A percentile compares a stretch with the other conserved stretches of the same genome.
These are phyloP conservation scores for Xenosphaeropsis pyriputrescens DNA, from an alignment of 2,329 filamentous ascomycete species.

Conservation along the genomic window DNA sequence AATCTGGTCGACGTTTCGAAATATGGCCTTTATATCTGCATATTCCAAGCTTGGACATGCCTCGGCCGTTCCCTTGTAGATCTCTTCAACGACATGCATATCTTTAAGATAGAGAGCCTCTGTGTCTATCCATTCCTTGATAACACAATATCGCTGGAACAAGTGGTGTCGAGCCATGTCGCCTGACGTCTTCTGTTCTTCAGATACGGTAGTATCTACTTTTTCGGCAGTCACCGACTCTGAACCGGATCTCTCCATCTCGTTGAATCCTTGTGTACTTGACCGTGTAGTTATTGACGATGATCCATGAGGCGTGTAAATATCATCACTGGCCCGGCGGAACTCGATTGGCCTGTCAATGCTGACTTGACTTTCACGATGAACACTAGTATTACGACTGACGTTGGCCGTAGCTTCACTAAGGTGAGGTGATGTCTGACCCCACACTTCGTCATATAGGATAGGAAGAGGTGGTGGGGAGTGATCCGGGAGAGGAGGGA, in stretches of 20 bases:
- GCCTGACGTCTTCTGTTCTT: slow-evolving; percentile 25
- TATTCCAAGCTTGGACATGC: slow-evolving; percentile 65
- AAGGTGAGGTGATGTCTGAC: too few relatives aligned
- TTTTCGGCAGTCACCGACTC: too few relatives aligned
- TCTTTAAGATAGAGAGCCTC: slow-evolving; percentile 85
- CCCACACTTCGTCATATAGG: too few relatives aligned
- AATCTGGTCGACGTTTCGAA: slow-evolving; percentile 85
- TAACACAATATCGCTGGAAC: slow-evolving; percentile 65
- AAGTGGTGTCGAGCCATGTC: slow-evolving; percentile 55
- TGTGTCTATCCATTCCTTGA: slow-evolving; percentile 87
- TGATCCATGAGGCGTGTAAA: slow-evolving; percentile 13
- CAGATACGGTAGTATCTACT: slow-evolving; percentile 3
- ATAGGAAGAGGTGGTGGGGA: slow-evolving; percentile 9
- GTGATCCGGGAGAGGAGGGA: slow-evolving; percentile 10
- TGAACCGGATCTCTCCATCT: too few relatives aligned
- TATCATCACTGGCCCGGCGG: slow-evolving; percentile 14
- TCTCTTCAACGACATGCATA: slow-evolving; percentile 95
- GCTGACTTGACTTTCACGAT: too few relatives aligned
- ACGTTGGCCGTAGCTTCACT: too few relatives aligned
- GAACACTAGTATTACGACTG: too few relatives aligned
- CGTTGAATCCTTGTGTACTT: slow-evolving; percentile 7
- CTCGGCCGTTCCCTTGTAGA: slow-evolving; percentile 87
- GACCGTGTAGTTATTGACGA: slow-evolving; percentile 14
- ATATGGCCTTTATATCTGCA: slow-evolving; percentile 79
- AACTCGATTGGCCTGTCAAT: slow-evolving; percentile 4